These are phyloP conservation scores for Sporothrix euskadiensis DNA, from an alignment of 2,329 filamentous ascomycete species.

Conservation along the genomic window DNA sequence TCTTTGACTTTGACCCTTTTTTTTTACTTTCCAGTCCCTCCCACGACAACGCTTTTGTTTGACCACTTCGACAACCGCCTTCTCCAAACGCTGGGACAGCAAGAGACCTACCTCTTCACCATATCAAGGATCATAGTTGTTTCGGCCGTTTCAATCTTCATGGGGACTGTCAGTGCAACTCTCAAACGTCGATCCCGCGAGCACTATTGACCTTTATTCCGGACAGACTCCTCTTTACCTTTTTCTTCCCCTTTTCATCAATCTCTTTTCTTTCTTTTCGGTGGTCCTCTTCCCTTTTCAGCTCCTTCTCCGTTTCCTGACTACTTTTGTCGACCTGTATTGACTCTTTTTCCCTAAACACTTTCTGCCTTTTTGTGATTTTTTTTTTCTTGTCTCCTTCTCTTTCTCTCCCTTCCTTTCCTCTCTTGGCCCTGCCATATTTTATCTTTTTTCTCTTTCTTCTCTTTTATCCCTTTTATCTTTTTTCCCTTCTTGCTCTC, in stretches of 20 bases:
- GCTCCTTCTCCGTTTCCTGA: neutral
- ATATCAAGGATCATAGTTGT: conserved; percentile 40
- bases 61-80: neutral
- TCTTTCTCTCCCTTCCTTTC: neutral
- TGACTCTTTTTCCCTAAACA: neutral
- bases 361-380: neutral
- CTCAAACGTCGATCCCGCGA: conserved; percentile 44
- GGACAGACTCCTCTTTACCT: neutral
- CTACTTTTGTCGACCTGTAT: neutral
- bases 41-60: conserved; percentile 16
- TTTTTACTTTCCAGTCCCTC: neutral
- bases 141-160: conserved; percentile 46
- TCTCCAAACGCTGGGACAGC: conserved; percentile 33
- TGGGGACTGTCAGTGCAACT: conserved; percentile 42
- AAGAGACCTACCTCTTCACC: conserved; percentile 25
- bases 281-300: conserved; percentile 3
- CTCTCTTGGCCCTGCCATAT: neutral
- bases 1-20: neutral
- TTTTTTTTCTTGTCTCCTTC: neutral
- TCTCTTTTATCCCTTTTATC: neutral
- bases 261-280: neutral
- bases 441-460: neutral
- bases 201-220: conserved; percentile 34
- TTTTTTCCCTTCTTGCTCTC: neutral
- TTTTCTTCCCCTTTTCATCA: neutral